Base-by-base conservation (phyloP, 2,329 filamentous ascomycete genomes). In the Cordyceps cateniannulata region DNA sequence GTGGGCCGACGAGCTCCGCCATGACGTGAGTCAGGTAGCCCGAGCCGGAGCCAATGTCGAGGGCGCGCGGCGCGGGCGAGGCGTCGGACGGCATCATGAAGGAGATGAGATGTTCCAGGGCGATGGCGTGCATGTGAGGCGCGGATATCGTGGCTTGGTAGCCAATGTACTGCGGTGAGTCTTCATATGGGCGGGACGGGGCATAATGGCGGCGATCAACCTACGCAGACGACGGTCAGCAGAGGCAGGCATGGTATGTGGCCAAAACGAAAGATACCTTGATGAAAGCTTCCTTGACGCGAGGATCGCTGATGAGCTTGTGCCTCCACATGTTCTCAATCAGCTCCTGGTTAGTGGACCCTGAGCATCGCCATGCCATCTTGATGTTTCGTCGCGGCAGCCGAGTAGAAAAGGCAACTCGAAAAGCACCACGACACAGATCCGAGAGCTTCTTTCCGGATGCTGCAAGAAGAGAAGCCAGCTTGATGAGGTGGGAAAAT, bases 361-460 rank as follows among this genome's bases (percentile, higher is more conserved):
- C 93, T 7, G 88, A 89, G 73, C 89, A 91, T 66, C 85, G 85
- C 95, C 95, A 99, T 62, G 93, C 93, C 95, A 99, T 98, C 62
- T 62, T 73, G 67, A 72, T 58, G 55, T 54, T 56, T 12, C 60
- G 58, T 35, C 61, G 52, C 32, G 51, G 27, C 16, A 52, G 53
- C 24, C 24, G 47, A n/a, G 47, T 62, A 16, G 62, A 54, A 12
- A 45, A 50, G 5, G 50, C 20, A 35, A 20, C 25, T 49, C 54
- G 50, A 24, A 65, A 49, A 55, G 61, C 55, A 61, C 38, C 22
- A 7, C 38, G 14, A 20, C 53, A 40, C 22, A 35, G 40, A 20
- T 16, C 24, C 1, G 32, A n/a, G 20, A 51, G 12, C 47, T 35
- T 51, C 24, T 32, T 18, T 25, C 20, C 10, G 5, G 24, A 38